These are phyloP conservation scores for Gossypium ekmanianum DNA, from an alignment of 345 rosid genomes.

Conservation along the genomic window DNA sequence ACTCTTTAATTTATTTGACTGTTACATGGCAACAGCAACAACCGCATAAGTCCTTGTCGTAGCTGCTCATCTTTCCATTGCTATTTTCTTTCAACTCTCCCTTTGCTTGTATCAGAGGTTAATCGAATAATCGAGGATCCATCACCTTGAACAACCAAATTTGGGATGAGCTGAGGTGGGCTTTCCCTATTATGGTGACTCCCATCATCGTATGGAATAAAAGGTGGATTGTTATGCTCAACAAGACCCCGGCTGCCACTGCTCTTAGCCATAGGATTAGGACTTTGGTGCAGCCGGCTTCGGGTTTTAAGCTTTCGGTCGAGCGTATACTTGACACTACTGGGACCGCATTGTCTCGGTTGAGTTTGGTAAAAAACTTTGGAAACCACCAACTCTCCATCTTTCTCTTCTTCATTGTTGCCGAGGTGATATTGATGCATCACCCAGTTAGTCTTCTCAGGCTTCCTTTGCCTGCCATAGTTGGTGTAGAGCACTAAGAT, in stretches of 20 bases:
- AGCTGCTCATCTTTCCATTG: not conserved
- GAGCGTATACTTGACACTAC: slow-evolving; percentile 22
- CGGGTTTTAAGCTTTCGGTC: slow-evolving; percentile 16
- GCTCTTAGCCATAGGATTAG: slow-evolving; percentile 1
- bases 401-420: slow-evolving; percentile 71
- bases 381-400: slow-evolving; percentile 76
- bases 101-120: slow-evolving; percentile 67
- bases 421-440: slow-evolving; percentile 98
- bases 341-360: slow-evolving; percentile 63
- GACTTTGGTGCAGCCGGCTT: slow-evolving; percentile 9
- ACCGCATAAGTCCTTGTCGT: slow-evolving; percentile 13
- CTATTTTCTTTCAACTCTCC: slow-evolving; percentile 36
- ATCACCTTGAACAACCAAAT: slow-evolving; percentile 57
- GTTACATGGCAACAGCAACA: slow-evolving; percentile 25
- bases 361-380: slow-evolving; percentile 96
- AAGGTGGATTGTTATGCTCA: not conserved
- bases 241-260: not conserved
- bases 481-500: slow-evolving; percentile 87
- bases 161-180: slow-evolving; percentile 54
- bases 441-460: slow-evolving; percentile 93
- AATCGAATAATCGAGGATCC: slow-evolving; percentile 59
- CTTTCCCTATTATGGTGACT: slow-evolving; percentile 18
- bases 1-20: slow-evolving; percentile 17
- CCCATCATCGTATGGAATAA: slow-evolving; percentile 26
- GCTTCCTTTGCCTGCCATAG: slow-evolving; percentile 77